Evolutionary conservation across 257 asterid species (phyloP), one percentile per base, ranked within the genome.

Genomic region (Ilex aquifolium): DNA sequence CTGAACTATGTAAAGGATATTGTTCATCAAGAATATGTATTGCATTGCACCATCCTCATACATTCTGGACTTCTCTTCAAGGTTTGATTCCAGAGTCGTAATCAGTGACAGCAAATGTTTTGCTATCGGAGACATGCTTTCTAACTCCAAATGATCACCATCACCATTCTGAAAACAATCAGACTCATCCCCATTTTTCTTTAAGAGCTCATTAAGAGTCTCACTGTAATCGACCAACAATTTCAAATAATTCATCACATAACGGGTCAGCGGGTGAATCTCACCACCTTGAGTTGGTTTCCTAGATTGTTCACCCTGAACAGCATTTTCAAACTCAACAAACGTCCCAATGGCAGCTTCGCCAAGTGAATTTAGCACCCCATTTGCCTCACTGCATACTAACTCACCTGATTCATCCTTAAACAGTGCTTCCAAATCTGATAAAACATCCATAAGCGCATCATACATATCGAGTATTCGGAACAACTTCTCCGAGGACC

Each of bases 401-500:
- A 85, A 79, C 59, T 90, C 90, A 57, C 90, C 97, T 0, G 80
- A 88, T 53, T 88, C 95, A 61, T 90, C 94, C 76, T 60, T 79
- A 70, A 76, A 90, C 13, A 93, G 82, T 0, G 51, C 77, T 75
- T 80, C 77, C 72, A 93, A 60, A 73, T 87, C 86, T 15, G 90
- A 83, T 29, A 85, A 56, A 61, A 79, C 87, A 78, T 75, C 88
- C 51, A 80, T 76, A 21, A 93, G 69, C 27, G 84, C 95, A 74
- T 93, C 99, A 63, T 85, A 85, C 99, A 93, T 90, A 70, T 90
- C 95, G 51, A 93, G 94, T 55, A 93, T 78, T 77, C 95, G 76
- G 57, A 90, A 93, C 75, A 93, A 62, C 70, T 93, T 93, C 88
- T 90, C 97, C 0, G 83, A 82, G 0, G 97, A 87, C 84, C 94